These are phyloP conservation scores for Aspergillus sp. DNA, from an alignment of 2,329 filamentous ascomycete genomes.

Conservation along the genomic window DNA sequence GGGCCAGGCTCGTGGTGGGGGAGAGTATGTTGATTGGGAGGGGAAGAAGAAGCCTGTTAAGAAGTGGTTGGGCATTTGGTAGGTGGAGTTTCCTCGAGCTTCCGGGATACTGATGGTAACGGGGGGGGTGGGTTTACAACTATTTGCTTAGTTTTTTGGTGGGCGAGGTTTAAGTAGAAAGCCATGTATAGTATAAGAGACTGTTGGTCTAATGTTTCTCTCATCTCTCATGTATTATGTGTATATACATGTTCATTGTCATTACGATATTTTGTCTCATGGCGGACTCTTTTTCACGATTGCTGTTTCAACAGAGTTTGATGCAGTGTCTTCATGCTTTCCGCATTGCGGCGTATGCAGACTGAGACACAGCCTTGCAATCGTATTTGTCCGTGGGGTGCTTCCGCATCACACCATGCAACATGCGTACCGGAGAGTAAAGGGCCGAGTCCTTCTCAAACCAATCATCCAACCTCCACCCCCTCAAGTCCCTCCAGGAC, in stretches of 20 bases:
- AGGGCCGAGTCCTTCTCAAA: background rate
- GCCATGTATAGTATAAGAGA: background rate
- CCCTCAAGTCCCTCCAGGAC: conserved; percentile 77
- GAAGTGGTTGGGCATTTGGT: conserved; percentile 86
- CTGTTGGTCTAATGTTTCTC: conserved; percentile 16
- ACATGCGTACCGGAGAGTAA: background rate
- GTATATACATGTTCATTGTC: conserved; percentile 18
- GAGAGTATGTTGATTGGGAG: conserved; percentile 35
- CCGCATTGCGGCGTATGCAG: background rate
- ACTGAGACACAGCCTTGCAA: background rate
- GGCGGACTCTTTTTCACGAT: background rate
- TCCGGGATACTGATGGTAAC: background rate
- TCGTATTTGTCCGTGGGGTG: background rate
- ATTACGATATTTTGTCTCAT: background rate
- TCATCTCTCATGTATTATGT: conserved; percentile 20
- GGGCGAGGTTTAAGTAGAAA: background rate
- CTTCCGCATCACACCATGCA: background rate
- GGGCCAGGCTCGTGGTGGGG: conserved; percentile 17
- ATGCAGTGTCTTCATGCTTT: background rate
- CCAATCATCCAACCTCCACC: conserved; percentile 57
- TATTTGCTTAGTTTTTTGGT: background rate
- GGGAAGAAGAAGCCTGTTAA: conserved; percentile 59
- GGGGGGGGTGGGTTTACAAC: background rate
- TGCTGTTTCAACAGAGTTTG: background rate
- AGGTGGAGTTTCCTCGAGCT: background rate